Evolutionary conservation across 140 eudicot species (phyloP).

Genomic region (Cichorium intybus): DNA sequence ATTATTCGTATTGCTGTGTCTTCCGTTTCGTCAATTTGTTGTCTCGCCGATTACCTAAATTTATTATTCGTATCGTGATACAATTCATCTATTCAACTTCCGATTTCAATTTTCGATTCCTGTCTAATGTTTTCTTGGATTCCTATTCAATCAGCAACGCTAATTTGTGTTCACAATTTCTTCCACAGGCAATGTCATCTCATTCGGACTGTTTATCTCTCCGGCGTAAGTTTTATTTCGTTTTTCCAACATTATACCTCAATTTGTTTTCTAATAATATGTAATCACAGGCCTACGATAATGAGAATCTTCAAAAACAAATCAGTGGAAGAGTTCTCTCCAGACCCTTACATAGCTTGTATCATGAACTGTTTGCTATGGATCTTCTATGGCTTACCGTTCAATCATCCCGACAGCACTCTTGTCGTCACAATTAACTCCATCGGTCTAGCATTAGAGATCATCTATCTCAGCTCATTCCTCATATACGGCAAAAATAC

Average conservation of each 20-base stretch:
- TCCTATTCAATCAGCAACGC: not conserved
- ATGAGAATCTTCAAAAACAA: constrained; percentile 44
- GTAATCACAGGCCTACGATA: constrained; percentile 53
- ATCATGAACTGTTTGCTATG: constrained; percentile 65
- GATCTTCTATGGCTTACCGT: constrained; percentile 68
- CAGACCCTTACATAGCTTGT: constrained; percentile 58
- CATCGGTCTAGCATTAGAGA: constrained; percentile 50
- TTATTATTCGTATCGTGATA: not conserved
- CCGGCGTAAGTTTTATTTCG: constrained; percentile 43
- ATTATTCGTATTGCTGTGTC: no score
- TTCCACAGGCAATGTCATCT: constrained; percentile 62
- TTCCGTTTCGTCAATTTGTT: no score
- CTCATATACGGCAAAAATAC: constrained; percentile 21
- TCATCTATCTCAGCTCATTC: constrained; percentile 49
- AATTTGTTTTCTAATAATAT: not conserved
- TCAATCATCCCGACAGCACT: constrained; percentile 65
- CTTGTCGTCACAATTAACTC: constrained; percentile 64
- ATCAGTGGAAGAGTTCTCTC: constrained; percentile 54
- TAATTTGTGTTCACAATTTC: not conserved
- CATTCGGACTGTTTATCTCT: constrained; percentile 48
- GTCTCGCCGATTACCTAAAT: not conserved
- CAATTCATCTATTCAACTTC: not conserved
- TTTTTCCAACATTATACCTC: not conserved
- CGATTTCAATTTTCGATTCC: no score
- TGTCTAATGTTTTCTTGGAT: not conserved